Percentiles rank a stretch among this genome's conserved stretches.
Conservation (phyloP, 2,329 filamentous ascomycete species). For the Rhexocercosporidium sp. region DNA sequence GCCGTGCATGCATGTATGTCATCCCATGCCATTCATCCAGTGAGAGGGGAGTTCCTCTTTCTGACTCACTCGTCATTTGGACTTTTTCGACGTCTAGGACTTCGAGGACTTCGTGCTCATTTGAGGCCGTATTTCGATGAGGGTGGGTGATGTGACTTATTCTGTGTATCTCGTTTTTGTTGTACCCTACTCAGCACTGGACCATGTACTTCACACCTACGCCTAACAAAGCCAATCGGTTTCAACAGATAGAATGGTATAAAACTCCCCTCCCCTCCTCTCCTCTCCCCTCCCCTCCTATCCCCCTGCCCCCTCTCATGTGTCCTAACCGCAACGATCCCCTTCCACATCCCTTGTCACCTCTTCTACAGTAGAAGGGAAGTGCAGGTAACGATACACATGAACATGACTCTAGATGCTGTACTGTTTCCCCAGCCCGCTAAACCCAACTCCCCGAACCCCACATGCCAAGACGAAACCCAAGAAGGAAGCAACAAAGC, state of each 20-base stretch:
- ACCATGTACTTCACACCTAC: no score
- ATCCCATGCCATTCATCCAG: no score
- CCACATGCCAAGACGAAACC: neutral
- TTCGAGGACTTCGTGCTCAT: no score
- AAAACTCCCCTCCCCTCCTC: neutral
- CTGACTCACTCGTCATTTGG: conserved; percentile 14
- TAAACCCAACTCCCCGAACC: neutral
- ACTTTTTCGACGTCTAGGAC: no score
- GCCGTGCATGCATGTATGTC: conserved; percentile 12
- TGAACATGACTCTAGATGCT: conserved; percentile 2
- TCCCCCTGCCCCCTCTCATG: neutral
- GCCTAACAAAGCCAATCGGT: no score
- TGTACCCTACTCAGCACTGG: no score
- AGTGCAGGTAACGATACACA: conserved; percentile 27
- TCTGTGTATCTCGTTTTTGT: no score
- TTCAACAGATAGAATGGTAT: no score
- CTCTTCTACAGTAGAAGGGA: conserved; percentile 11
- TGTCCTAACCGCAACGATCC: conserved; percentile 20
- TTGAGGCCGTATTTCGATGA: no score
- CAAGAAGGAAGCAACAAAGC: no score
- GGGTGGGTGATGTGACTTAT: no score
- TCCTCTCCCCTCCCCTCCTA: neutral
- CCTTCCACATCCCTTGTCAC: neutral
- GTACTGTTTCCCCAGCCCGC: conserved; percentile 1
- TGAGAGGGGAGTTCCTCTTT: conserved; percentile 14